A percentile compares a stretch with the other conserved stretches of the same genome.
Conservation (phyloP, 164 flowering plant genomes). For the Brasenia schreberi region DNA sequence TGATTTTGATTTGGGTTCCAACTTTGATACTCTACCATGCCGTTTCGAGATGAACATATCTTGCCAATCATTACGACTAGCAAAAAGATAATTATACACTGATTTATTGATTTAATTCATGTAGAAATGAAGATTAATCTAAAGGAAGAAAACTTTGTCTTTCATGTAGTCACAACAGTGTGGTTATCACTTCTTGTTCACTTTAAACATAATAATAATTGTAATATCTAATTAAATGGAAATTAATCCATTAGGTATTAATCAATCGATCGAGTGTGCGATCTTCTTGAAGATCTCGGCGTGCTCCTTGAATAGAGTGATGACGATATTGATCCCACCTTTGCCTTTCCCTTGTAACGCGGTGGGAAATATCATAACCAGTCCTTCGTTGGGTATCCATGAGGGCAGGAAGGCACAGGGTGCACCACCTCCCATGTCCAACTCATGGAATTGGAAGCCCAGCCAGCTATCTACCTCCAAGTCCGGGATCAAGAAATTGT, state of each 20-base stretch:
- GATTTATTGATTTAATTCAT: background rate
- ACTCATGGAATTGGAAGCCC: slow-evolving; percentile 16
- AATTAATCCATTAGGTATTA: no score
- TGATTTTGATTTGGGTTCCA: no score
- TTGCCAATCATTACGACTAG: no score
- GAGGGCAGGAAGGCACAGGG: slow-evolving; percentile 13
- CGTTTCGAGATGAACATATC: no score
- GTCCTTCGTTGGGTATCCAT: slow-evolving; percentile 12
- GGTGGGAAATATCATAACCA: slow-evolving; percentile 11
- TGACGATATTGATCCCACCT: slow-evolving; percentile 6
- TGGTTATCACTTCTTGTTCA: background rate
- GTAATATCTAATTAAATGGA: no score
- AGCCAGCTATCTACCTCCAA: slow-evolving; percentile 17
- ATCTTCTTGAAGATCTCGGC: slow-evolving; percentile 9
- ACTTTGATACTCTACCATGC: no score
- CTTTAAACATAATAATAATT: background rate
- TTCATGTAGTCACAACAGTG: background rate
- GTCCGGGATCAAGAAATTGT: slow-evolving; percentile 9
- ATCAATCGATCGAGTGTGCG: slow-evolving; percentile 9
- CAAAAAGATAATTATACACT: background rate
- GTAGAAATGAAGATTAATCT: background rate
- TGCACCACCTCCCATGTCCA: slow-evolving; percentile 14
- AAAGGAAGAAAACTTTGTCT: background rate
- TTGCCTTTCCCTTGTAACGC: slow-evolving; percentile 6
- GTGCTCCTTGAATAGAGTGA: slow-evolving; percentile 13